Conservation (phyloP, 1,284 basidiomycete genomes). For the Leccinum proliferum region DNA sequence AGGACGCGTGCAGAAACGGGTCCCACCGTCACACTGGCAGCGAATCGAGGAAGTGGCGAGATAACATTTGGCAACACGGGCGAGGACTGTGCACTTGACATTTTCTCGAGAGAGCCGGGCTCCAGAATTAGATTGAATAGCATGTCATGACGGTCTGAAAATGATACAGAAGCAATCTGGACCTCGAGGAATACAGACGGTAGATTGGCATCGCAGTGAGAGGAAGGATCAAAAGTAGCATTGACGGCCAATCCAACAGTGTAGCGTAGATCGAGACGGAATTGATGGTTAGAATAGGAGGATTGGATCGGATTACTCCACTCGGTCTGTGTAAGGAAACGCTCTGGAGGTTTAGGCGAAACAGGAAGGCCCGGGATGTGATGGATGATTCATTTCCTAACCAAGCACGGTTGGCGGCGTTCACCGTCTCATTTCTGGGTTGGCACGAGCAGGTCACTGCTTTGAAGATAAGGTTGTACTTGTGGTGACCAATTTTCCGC, state of each 20-base stretch:
- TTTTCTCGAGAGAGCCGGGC: slow-evolving; percentile 16
- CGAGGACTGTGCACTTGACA: slow-evolving; percentile 10
- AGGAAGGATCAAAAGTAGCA: slow-evolving; percentile 31
- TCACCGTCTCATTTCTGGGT: slow-evolving; percentile 42
- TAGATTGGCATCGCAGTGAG: slow-evolving; percentile 54
- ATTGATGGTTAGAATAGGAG: slow-evolving; percentile 44
- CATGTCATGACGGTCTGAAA: slow-evolving; percentile 49
- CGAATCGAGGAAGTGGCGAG: slow-evolving; percentile 47
- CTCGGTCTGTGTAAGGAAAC: slow-evolving; percentile 26
- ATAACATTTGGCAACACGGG: slow-evolving; percentile 29
- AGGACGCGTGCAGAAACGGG: slow-evolving; percentile 44
- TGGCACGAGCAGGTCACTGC: slow-evolving; percentile 34
- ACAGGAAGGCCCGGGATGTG: slow-evolving; percentile 40
- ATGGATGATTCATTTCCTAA: slow-evolving; percentile 41
- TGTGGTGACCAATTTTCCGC: slow-evolving; percentile 29
- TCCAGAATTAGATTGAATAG: slow-evolving; percentile 35
- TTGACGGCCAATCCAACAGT: slow-evolving; percentile 53
- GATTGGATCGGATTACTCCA: slow-evolving; percentile 11
- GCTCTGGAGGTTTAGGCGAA: slow-evolving; percentile 38
- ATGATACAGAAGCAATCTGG: slow-evolving; percentile 40
- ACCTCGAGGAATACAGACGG: slow-evolving; percentile 49
- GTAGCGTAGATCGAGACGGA: slow-evolving; percentile 39
- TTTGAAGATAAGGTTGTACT: slow-evolving; percentile 40
- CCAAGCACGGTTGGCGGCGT: slow-evolving; percentile 45
- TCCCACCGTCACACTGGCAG: slow-evolving; percentile 43